Evolutionary conservation across 2,329 filamentous ascomycete species (phyloP).

Genomic region (Eutypa lata): DNA sequence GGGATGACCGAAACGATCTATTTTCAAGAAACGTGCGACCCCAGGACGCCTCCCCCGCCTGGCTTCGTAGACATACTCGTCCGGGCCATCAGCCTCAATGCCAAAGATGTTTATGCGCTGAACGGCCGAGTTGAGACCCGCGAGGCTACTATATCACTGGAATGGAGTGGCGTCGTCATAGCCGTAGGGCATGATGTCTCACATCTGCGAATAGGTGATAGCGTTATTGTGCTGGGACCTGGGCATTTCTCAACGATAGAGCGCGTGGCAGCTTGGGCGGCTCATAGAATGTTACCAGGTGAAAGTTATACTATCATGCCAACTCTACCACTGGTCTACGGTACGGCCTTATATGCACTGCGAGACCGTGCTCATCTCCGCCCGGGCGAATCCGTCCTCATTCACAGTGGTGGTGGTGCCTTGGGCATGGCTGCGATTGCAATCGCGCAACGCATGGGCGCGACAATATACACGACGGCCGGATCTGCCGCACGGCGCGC

Average conservation of each 20-base stretch:
- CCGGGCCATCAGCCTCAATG: slow-evolving; percentile 17
- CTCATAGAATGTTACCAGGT: slow-evolving; percentile 12
- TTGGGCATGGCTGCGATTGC: slow-evolving; percentile 33
- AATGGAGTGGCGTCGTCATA: background rate
- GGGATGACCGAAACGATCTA: slow-evolving; percentile 12
- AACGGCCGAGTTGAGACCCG: background rate
- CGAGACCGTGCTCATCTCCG: slow-evolving; percentile 19
- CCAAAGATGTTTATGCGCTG: slow-evolving; percentile 21
- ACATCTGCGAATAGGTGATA: slow-evolving; percentile 8
- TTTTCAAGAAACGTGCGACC: slow-evolving; percentile 11
- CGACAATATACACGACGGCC: background rate
- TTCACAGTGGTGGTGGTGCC: slow-evolving; percentile 31
- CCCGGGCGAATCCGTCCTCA: slow-evolving; percentile 26
- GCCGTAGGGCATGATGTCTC: background rate
- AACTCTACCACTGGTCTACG: slow-evolving; percentile 21
- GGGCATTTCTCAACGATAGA: slow-evolving; percentile 12
- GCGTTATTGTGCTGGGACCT: slow-evolving; percentile 9
- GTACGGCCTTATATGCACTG: slow-evolving; percentile 28
- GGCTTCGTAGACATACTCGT: slow-evolving; percentile 5
- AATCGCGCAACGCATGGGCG: slow-evolving; percentile 19
- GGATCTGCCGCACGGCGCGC: no score
- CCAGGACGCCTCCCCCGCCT: background rate
- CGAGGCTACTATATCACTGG: background rate
- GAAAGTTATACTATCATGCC: slow-evolving; percentile 15
- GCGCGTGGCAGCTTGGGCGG: slow-evolving; percentile 20